Evolutionary conservation across 345 rosid genomes (phyloP), one percentile per base, ranked within the genome.

Genomic region (Citrus sp.): DNA sequence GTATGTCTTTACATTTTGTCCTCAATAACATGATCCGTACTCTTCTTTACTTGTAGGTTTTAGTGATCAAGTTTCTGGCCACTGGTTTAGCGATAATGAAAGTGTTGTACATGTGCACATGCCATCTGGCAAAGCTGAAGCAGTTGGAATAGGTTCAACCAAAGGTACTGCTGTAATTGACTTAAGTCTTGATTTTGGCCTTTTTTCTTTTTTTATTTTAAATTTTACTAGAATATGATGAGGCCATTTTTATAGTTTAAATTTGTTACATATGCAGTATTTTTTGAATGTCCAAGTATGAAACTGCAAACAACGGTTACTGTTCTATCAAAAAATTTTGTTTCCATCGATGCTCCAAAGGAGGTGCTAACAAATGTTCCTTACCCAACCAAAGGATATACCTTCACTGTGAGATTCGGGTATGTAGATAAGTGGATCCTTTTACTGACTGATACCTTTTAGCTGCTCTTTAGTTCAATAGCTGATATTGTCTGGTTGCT

Each of bases 331-430:
- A 88, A 92, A 78, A 85, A 85, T 77, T 62, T 84, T 60, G 81
- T 93, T 79, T 78, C 83, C 38, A 82, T 93, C 82, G 88, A 87
- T 82, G 91, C 95, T 68, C 98, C 98, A 35, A 85, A 81, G 82
- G 94, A 88, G 88, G 87, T 86, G 76, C 85, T 92, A 37, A 88
- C 97, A 74, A 95, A 95, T 84, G 89, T 85, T 79, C 94, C 96
- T 62, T 85, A 85, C 87, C 97, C 95, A 24, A 68, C 84, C 10
- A 87, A 87, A 80, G 98, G 98, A 81, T 95, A 86, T 80, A 85
- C 77, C 78, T 95, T 95, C 85, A 38, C 87, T 42, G 91, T 95
- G 82, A 92, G 87, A 81, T 86, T 92, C 88, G 89, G 95, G 98
- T 95, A 34, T 79, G 89, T 78, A 63, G 62, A 67, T 42, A 51